Conservation (phyloP, 345 rosid species). For the Luvunga scandens region DNA sequence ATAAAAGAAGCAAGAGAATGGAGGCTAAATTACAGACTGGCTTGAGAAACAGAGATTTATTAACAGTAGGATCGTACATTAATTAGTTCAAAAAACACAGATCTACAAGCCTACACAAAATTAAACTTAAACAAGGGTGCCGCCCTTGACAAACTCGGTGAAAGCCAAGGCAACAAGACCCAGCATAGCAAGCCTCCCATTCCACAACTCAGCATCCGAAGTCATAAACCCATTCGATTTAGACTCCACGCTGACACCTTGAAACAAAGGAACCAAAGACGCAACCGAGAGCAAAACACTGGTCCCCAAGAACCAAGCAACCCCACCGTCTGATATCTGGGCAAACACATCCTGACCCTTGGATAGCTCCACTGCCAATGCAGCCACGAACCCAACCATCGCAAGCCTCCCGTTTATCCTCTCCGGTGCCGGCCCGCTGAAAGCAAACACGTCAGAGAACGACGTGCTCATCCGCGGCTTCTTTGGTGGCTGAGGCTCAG, state of each 20-base stretch:
- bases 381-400: constrained; percentile 81
- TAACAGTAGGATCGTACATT: too few relatives aligned
- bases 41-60: too few relatives aligned
- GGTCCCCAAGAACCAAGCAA: constrained; percentile 62
- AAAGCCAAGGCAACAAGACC: constrained; percentile 77
- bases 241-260: constrained; percentile 59
- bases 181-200: constrained; percentile 84
- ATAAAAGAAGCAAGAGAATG: too few relatives aligned
- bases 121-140: constrained; percentile 38
- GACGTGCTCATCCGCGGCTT: constrained; percentile 43
- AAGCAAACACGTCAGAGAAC: constrained; percentile 67
- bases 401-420: constrained; percentile 91
- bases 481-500: too few relatives aligned
- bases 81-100: too few relatives aligned
- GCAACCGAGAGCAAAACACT: constrained; percentile 58
- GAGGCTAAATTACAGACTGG: too few relatives aligned
- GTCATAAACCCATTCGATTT: constrained; percentile 65
- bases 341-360: constrained; percentile 64
- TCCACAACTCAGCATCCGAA: constrained; percentile 84
- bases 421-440: constrained; percentile 89
- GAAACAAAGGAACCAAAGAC: constrained; percentile 58
- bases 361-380: constrained; percentile 61
- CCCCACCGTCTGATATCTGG: constrained; percentile 63
- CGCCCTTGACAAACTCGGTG: constrained; percentile 73
- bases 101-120: not conserved